Evolutionary conservation across 2,329 filamentous ascomycete species (phyloP).

Genomic region (Phoma sp.): DNA sequence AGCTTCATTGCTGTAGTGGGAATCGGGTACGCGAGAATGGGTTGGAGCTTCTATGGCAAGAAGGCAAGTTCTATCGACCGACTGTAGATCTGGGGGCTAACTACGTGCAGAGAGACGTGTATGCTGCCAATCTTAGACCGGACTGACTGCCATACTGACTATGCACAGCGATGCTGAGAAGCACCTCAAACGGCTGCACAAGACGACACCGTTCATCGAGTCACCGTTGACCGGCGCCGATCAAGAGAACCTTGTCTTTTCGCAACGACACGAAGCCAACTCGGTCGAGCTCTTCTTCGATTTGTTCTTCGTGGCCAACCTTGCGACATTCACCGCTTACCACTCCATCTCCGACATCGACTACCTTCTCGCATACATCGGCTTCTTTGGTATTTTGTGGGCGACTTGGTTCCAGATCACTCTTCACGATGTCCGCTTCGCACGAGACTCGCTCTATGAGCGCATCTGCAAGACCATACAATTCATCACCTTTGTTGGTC

Average conservation of each 20-base stretch:
- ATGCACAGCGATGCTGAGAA: slow-evolving; percentile 42
- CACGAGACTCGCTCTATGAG: slow-evolving; percentile 48
- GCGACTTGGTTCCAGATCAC: slow-evolving; percentile 49
- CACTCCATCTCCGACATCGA: slow-evolving; percentile 45
- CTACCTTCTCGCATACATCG: slow-evolving; percentile 46
- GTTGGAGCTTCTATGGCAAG: slow-evolving; percentile 42
- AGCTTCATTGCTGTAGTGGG: neutral
- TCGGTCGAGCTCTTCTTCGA: slow-evolving; percentile 49
- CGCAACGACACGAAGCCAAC: slow-evolving; percentile 49
- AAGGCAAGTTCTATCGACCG: slow-evolving; percentile 17
- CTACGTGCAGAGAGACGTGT: slow-evolving; percentile 33
- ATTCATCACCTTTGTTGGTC: slow-evolving; percentile 47
- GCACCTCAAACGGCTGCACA: slow-evolving; percentile 44
- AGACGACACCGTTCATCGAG: slow-evolving; percentile 43
- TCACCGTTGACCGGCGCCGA: slow-evolving; percentile 46
- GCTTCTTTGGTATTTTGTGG: slow-evolving; percentile 50
- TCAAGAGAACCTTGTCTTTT: slow-evolving; percentile 44
- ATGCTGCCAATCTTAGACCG: slow-evolving; percentile 8
- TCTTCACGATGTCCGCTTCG: slow-evolving; percentile 50
- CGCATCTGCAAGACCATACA: slow-evolving; percentile 47
- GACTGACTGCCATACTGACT: slow-evolving; percentile 16
- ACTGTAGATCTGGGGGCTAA: slow-evolving; percentile 7
- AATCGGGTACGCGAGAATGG: slow-evolving; percentile 28
- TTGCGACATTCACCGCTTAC: slow-evolving; percentile 50
- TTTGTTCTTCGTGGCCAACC: slow-evolving; percentile 44